Evolutionary conservation across 208 protist species (phyloP).

Genomic region (Trypanosoma lewisi): DNA sequence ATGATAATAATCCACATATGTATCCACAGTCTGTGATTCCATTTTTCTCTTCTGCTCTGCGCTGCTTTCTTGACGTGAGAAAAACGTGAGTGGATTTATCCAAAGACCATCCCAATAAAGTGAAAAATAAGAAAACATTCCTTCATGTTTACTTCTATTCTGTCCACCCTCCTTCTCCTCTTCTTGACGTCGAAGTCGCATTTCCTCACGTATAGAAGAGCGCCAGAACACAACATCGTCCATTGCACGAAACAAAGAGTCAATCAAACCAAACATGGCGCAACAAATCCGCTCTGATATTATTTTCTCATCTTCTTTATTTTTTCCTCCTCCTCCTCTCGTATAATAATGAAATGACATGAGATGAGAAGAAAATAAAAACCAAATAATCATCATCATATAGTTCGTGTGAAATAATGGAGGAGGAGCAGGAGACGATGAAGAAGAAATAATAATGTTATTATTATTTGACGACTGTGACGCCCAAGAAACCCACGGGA

Average conservation of each 20-base stretch:
- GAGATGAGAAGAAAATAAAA: not conserved
- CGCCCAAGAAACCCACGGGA: slow-evolving; percentile 9
- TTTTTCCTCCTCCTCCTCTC: too few species aligned
- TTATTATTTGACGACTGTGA: not conserved
- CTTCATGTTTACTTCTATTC: not conserved
- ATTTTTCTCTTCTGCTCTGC: not conserved
- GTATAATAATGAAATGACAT: too few species aligned
- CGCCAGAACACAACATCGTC: slow-evolving; percentile 12
- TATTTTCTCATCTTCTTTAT: too few species aligned
- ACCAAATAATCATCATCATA: not conserved
- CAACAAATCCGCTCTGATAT: not conserved
- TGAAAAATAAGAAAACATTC: not conserved
- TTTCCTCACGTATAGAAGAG: slow-evolving; percentile 9
- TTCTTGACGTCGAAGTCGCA: slow-evolving; percentile 3
- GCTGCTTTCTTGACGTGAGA: not conserved
- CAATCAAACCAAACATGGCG: slow-evolving; percentile 14
- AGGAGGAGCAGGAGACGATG: not conserved
- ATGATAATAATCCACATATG: slow-evolving; percentile 12
- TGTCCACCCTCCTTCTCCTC: not conserved
- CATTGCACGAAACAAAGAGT: not conserved
- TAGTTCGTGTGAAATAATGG: not conserved
- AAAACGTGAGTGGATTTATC: not conserved
- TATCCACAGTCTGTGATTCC: not conserved
- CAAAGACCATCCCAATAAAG: not conserved
- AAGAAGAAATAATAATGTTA: not conserved